Percentiles rank a stretch among this genome's conserved stretches.
Evolutionary conservation across 2,329 filamentous ascomycete species (phyloP).

Genomic region (Metarhizium robertsii): DNA sequence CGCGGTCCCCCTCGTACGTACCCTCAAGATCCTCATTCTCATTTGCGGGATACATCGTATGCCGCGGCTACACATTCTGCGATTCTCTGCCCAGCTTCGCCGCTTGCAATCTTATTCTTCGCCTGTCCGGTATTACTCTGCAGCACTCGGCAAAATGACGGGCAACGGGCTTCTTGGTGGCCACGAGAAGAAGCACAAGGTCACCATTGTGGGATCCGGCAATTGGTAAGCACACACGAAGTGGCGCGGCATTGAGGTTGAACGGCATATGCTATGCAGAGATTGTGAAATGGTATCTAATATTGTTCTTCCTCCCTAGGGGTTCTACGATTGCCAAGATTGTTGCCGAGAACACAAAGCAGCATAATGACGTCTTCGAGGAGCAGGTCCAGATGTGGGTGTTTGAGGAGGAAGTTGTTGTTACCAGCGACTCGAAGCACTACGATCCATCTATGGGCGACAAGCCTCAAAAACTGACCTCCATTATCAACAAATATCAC

Average conservation of each 20-base stretch:
- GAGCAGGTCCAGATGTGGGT: conserved; percentile 97
- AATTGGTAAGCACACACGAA: conserved; percentile 61
- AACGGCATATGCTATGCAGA: not conserved
- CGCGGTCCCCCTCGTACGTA: not conserved
- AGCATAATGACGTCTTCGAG: conserved; percentile 74
- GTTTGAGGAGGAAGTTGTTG: conserved; percentile 79
- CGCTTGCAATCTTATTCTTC: not conserved
- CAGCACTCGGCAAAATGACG: conserved; percentile 20
- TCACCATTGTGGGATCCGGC: conserved; percentile 88
- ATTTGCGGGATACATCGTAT: not conserved
- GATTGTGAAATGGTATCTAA: not conserved
- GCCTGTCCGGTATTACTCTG: conserved; percentile 2
- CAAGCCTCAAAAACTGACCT: conserved; percentile 75
- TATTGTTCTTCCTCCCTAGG: conserved; percentile 37
- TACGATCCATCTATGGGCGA: conserved; percentile 56
- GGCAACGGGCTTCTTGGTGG: conserved; percentile 29
- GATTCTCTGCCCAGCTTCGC: not conserved
- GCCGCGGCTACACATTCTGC: conserved; percentile 1
- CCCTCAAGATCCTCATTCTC: not conserved
- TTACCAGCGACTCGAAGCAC: conserved; percentile 63
- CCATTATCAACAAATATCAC: conserved; percentile 82
- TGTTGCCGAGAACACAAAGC: conserved; percentile 80
- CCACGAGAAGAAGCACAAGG: conserved; percentile 71
- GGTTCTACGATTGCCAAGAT: conserved; percentile 97
- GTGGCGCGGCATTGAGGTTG: not conserved